A percentile compares a stretch with the other conserved stretches of the same genome.
Conservation (phyloP, 208 protist species). For the Leishmania turanica region DNA sequence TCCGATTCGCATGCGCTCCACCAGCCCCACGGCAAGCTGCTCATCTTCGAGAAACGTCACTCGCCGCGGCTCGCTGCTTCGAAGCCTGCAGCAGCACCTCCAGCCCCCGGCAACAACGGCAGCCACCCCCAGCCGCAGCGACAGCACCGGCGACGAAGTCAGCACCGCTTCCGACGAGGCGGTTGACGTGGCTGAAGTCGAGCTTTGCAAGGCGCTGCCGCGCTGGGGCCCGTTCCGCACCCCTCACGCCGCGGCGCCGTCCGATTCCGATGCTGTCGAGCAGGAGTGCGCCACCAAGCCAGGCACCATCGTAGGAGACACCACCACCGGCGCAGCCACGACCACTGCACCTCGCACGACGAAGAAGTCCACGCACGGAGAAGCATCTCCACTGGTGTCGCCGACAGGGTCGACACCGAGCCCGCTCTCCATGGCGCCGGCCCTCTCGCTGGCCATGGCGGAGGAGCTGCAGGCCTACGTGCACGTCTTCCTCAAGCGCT, state of each 20-base stretch:
- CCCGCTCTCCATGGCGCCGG: neutral
- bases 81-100: constrained; percentile 12
- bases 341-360: neutral
- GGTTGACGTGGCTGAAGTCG: constrained; percentile 24
- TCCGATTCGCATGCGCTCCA: constrained; percentile 17
- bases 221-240: constrained; percentile 33
- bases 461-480: constrained; percentile 33
- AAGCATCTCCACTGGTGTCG: neutral
- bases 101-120: neutral
- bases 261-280: neutral
- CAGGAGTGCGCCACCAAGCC: constrained; percentile 2
- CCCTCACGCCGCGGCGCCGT: neutral
- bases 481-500: constrained; percentile 34
- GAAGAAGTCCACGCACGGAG: constrained; percentile 10
- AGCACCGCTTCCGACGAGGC: constrained; percentile 35
- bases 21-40: constrained; percentile 24
- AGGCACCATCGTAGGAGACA: neutral
- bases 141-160: constrained; percentile 26
- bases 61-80: constrained; percentile 24
- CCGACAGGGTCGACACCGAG: neutral
- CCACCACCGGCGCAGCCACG: neutral
- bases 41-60: constrained; percentile 22
- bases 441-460: constrained; percentile 17
- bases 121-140: constrained; percentile 16
- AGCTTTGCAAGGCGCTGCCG: constrained; percentile 17